A percentile compares a stretch with the other conserved stretches of the same genome.
Evolutionary conservation across 352 stramenopile species (phyloP).

Genomic region (Globisporangium ultimum): DNA sequence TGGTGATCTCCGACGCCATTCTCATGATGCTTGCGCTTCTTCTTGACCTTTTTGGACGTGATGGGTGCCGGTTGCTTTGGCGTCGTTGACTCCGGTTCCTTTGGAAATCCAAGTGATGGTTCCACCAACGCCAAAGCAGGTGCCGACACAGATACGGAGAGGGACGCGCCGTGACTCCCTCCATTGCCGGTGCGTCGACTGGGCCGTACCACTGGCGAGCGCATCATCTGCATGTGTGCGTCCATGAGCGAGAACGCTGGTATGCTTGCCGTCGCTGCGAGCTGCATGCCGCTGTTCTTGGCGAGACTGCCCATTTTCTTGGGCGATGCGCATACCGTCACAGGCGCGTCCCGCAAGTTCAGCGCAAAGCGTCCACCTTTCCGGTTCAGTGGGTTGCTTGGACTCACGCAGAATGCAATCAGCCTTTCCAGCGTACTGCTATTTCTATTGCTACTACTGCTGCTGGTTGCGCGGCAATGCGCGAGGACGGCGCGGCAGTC

Average conservation of each 20-base stretch:
- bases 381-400: slow-evolving; percentile 14
- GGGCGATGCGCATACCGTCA: slow-evolving; percentile 38
- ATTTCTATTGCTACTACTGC: slow-evolving; percentile 13
- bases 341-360: slow-evolving; percentile 26
- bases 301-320: slow-evolving; percentile 24
- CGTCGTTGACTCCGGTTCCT: slow-evolving; percentile 1
- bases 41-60: slow-evolving; percentile 14
- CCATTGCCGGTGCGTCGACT: slow-evolving; percentile 28
- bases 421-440: slow-evolving; percentile 47
- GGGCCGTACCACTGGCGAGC: slow-evolving; percentile 48
- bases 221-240: slow-evolving; percentile 41
- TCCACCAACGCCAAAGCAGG: neutral
- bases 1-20: slow-evolving; percentile 1
- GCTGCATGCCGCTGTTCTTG: slow-evolving; percentile 25
- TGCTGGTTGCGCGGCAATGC: neutral
- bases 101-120: slow-evolving; percentile 10
- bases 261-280: neutral
- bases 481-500: slow-evolving; percentile 37
- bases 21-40: slow-evolving; percentile 23
- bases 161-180: neutral
- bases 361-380: slow-evolving; percentile 25
- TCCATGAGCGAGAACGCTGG: slow-evolving; percentile 38
- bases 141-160: neutral
- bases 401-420: slow-evolving; percentile 39
- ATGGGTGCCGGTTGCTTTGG: neutral